Conservation (phyloP, 495 filamentous ascomycete genomes). For the Aspergillus cavernicola region DNA sequence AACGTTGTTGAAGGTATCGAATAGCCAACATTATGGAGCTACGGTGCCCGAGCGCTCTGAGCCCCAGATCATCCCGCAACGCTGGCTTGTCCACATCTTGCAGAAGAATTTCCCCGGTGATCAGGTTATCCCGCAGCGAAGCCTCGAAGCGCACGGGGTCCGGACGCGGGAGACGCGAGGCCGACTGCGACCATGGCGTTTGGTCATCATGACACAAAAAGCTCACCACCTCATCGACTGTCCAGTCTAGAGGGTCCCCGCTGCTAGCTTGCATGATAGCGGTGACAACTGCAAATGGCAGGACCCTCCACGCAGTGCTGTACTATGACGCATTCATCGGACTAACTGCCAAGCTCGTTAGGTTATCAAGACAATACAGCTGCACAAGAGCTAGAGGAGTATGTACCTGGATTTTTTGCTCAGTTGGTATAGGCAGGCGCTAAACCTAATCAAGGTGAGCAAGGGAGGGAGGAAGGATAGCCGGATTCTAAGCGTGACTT, state of each 20-base stretch:
- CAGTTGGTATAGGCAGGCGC: background rate
- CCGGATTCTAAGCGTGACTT: background rate
- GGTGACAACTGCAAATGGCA: too few relatives aligned
- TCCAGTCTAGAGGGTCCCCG: conserved; percentile 65
- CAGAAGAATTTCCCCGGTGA: conserved; percentile 62
- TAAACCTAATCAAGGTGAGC: background rate
- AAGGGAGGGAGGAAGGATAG: background rate
- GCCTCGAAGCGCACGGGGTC: conserved; percentile 47
- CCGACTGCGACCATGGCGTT: conserved; percentile 38
- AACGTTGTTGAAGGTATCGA: conserved; percentile 38
- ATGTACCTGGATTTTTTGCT: too few relatives aligned
- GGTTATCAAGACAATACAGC: too few relatives aligned
- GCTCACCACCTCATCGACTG: conserved; percentile 57
- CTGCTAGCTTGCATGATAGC: conserved; percentile 12
- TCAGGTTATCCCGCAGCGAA: conserved; percentile 51
- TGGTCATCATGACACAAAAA: conserved; percentile 56
- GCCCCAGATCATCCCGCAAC: conserved; percentile 48
- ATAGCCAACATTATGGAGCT: conserved; percentile 45
- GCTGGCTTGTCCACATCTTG: conserved; percentile 38
- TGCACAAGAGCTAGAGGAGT: too few relatives aligned
- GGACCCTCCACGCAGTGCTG: too few relatives aligned
- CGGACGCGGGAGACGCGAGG: conserved; percentile 38
- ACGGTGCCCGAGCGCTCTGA: conserved; percentile 45
- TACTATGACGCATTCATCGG: too few relatives aligned
- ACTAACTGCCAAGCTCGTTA: too few relatives aligned